Conservation (phyloP, 192 early-diverging fungal genomes). For the Kappamyces sp. region DNA sequence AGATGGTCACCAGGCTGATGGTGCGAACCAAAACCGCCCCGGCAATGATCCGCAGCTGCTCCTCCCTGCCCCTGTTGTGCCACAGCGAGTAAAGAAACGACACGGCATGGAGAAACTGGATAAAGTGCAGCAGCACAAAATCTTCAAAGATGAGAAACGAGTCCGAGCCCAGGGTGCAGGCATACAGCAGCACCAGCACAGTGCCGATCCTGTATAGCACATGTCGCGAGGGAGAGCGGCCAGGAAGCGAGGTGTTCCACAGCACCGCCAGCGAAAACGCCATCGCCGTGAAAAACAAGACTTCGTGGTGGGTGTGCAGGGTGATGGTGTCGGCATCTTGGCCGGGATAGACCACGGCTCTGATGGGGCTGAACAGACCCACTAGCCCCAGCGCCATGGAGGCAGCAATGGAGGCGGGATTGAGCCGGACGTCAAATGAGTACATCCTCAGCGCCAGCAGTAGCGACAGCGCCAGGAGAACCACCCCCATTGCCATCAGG, state of each 20-base stretch:
- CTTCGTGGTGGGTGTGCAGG: slow-evolving; percentile 25
- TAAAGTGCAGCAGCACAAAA: slow-evolving; percentile 55
- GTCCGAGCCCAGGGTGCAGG: slow-evolving; percentile 73
- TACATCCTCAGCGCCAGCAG: background rate
- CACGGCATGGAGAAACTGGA: slow-evolving; percentile 58
- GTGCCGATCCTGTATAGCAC: slow-evolving; percentile 14
- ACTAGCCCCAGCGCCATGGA: background rate
- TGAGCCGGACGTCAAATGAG: too few relatives aligned
- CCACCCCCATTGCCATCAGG: slow-evolving; percentile 67
- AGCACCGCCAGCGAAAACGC: slow-evolving; percentile 11
- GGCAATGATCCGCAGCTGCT: slow-evolving; percentile 3
- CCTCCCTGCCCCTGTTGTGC: slow-evolving; percentile 19
- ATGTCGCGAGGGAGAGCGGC: background rate
- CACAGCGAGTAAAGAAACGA: slow-evolving; percentile 20
- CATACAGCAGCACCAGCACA: slow-evolving; percentile 46
- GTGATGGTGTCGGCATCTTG: slow-evolving; percentile 3
- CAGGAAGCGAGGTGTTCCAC: background rate
- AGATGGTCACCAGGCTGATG: slow-evolving; percentile 61
- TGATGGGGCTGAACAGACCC: slow-evolving; percentile 4
- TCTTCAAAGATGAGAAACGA: slow-evolving; percentile 90
- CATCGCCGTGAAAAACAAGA: slow-evolving; percentile 15
- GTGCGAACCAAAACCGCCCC: slow-evolving; percentile 50
- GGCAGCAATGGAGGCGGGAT: background rate
- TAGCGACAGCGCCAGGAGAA: slow-evolving; percentile 40
- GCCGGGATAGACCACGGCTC: background rate